Base-by-base conservation (phyloP, 257 asterid species). In the Gentiana straminea region DNA sequence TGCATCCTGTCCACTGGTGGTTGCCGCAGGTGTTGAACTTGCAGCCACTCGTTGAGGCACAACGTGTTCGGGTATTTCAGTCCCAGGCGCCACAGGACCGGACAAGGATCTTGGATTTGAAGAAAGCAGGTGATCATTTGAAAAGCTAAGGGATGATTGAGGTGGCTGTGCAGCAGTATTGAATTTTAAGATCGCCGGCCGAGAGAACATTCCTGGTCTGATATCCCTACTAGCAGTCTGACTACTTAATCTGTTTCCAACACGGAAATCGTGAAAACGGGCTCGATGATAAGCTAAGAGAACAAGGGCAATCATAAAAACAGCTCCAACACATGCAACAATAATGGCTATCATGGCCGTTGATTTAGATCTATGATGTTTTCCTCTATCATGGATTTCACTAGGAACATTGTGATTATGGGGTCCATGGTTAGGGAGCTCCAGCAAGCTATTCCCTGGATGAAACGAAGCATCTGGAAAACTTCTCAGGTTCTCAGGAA, bases 71-170 rank as follows among this genome's bases (percentile, higher is more conserved):
- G 77, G 78, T 44, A 84, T 88, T 74, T 80, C 94, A 39, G 80
- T 70, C 64, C 81, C 72, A 36, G 90, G 64, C 59, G 69, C 88
- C 36, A 74, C 57, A 54, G 76, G 81, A 70, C 87, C 90, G 11
- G 83, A 74, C 74, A 72, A 59, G 33, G 90, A 66, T 72, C 86
- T 79, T 53, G 89, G 76, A 64, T 84, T 80, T 46, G 82, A 70
- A 60, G 94, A 77, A 69, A 88, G 73, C 68, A 88, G 70, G 74
- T 82, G 97, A 73, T 85, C 95, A 53, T 86, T 76, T 63, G 94
- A 88, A 73, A 88, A 84, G 76, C 96, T 88, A 64, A 84, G 60
- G 1, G 86, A 81, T 64, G 81, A 69, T 7, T 84, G 86, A 51
- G 86, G 94, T 2, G 84, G 88, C 47, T 77, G 93, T 8, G 68